Evolutionary conservation across 805 yeast species (phyloP), one percentile per base, ranked within the genome.

Genomic region (Hanseniaspora thailandica): DNA sequence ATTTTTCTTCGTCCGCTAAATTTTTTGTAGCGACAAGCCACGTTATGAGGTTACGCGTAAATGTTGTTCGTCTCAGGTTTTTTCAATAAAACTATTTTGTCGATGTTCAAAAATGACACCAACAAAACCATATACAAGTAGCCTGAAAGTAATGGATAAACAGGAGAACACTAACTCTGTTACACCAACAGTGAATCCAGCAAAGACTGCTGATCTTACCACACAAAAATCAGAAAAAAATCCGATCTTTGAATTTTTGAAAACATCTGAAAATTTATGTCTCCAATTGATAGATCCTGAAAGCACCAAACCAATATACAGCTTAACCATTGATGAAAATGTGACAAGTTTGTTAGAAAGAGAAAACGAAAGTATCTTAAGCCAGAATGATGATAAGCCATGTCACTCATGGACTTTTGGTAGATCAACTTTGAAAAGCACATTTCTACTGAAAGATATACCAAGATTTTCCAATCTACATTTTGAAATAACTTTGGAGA

Each of bases 401-500:
- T 34, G 43, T 25, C 38, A 43, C 1, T 9, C 25, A 8, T 86
- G 94, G 94, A 63, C 69, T 6, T 76, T 88, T 68, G 97, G 97
- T 0, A 75, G 97, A 58, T 79, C 83, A 56, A 63, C 67, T 1
- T 74, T 71, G 12, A 55, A 56, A 22, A 80, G 84, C 56, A 95
- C 86, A 60, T 77, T 83, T 60, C 70, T 70, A 38, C 69, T 87
- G 54, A 79, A 76, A 8, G 69, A 74, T 7, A 75, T 84, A 19
- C 76, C 85, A 28, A 69, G 89, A 51, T 71, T 88, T 33, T 84
- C 93, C 50, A 86, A 84, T 61, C 71, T 73, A 53, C 97, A 89
- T 68, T 78, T 79, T 70, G 73, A 75, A 63, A 70, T 89, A 6
- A 80, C 88, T 83, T 72, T 82, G 59, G 81, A 81, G 44, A 70